These are phyloP conservation scores for Phytophthora tentaculata DNA, from an alignment of 352 stramenopile species.

Conservation along the genomic window DNA sequence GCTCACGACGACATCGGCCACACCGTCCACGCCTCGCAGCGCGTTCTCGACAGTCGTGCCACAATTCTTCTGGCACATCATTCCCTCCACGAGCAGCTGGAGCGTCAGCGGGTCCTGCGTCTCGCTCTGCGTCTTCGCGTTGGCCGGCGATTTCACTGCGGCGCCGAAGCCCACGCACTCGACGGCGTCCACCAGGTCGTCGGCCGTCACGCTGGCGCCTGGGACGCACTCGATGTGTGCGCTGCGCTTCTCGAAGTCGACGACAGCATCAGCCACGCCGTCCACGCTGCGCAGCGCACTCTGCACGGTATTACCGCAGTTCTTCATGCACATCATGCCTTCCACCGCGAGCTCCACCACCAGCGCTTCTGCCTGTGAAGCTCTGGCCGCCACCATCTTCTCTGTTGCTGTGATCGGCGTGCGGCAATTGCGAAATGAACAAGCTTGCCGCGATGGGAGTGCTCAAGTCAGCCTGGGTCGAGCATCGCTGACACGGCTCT, in stretches of 20 bases:
- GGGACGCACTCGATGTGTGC: conserved; percentile 57
- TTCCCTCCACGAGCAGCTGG: conserved; percentile 89
- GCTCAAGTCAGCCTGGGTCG: conserved; percentile 4
- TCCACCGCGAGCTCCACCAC: conserved; percentile 86
- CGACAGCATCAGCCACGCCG: conserved; percentile 72
- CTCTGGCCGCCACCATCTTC: conserved; percentile 18
- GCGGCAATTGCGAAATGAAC: conserved; percentile 25
- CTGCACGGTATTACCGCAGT: conserved; percentile 92
- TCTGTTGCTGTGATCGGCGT: neutral
- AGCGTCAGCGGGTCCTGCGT: conserved; percentile 35
- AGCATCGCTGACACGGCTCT: conserved; percentile 15
- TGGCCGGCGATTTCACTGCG: conserved; percentile 34
- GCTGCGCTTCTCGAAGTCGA: conserved; percentile 71
- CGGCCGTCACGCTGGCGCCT: conserved; percentile 41
- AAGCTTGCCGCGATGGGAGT: neutral
- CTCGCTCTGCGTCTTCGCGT: neutral
- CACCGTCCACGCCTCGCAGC: conserved; percentile 77
- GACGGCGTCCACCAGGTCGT: conserved; percentile 77
- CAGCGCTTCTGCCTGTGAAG: conserved; percentile 8
- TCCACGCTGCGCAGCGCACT: conserved; percentile 67
- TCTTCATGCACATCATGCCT: conserved; percentile 96
- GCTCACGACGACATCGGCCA: conserved; percentile 66
- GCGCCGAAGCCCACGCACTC: conserved; percentile 83
- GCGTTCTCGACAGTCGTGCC: conserved; percentile 91
- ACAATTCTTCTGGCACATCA: conserved; percentile 97